Percentiles rank a stretch among this genome's conserved stretches.
phyloP scores from a whole-genome alignment of 163 green algal species.

The Scenedesmus sp. region DNA sequence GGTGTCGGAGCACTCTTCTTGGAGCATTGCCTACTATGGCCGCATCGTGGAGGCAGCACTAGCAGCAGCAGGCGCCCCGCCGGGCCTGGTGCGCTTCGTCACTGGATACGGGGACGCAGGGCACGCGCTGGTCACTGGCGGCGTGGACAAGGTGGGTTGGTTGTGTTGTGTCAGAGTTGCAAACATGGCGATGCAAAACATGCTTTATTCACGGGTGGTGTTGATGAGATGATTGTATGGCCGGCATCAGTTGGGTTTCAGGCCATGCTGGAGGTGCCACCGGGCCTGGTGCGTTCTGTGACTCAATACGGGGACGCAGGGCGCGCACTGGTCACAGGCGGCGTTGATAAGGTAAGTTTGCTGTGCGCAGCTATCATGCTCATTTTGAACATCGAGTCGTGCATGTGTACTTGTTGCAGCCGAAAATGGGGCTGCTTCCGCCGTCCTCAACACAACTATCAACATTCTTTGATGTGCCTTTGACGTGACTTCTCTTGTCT shows the following conservation, averaged over 20 bases:
- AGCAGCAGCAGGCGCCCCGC: constrained; percentile 83
- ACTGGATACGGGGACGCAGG: constrained; percentile 94
- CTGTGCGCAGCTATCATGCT: not conserved
- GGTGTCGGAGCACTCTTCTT: constrained; percentile 95
- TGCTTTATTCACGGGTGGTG: too few relatives aligned
- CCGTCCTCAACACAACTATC: too few relatives aligned
- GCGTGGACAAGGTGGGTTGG: constrained; percentile 66
- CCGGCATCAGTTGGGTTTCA: too few relatives aligned
- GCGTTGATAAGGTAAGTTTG: constrained; percentile 57
- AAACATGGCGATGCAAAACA: too few relatives aligned
- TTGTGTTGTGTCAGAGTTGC: not conserved
- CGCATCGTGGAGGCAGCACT: constrained; percentile 89
- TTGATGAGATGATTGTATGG: too few relatives aligned
- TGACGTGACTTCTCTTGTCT: too few relatives aligned
- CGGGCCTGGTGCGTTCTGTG: constrained; percentile 93
- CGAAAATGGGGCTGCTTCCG: not conserved
- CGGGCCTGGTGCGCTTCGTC: constrained; percentile 95
- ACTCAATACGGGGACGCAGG: constrained; percentile 93
- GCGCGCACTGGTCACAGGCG: constrained; percentile 88
- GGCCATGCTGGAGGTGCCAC: constrained; percentile 64
- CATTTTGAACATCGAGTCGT: not conserved
- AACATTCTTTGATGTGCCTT: not conserved
- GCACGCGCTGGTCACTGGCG: constrained; percentile 89
- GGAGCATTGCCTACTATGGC: constrained; percentile 84
- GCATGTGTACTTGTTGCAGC: too few relatives aligned